These are phyloP conservation scores for Alternaria hordeiaustralica DNA, from an alignment of 2,329 filamentous ascomycete genomes.

Conservation along the genomic window DNA sequence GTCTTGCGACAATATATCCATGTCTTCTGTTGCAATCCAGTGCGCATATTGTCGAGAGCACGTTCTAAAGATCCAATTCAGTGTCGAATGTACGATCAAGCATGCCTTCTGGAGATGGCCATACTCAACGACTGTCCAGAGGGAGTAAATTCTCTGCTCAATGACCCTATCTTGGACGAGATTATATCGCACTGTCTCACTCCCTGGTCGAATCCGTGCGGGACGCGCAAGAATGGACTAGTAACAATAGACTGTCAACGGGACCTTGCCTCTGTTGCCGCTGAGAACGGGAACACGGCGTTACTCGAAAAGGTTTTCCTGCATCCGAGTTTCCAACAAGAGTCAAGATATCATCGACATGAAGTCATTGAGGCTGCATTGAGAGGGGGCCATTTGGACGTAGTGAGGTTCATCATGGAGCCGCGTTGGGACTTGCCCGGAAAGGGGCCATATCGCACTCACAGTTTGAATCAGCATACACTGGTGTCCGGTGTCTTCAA, in stretches of 20 bases:
- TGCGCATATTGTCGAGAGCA: not conserved
- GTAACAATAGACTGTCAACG: not conserved
- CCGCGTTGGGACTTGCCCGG: not conserved
- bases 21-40: not conserved
- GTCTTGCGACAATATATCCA: not conserved
- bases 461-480: not conserved
- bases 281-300: not conserved
- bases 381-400: not conserved
- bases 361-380: not conserved
- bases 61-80: not conserved
- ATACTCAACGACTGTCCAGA: not conserved
- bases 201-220: not conserved
- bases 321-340: not conserved
- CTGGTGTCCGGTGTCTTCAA: not conserved
- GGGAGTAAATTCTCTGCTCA: not conserved
- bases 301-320: not conserved
- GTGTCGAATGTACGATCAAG: not conserved
- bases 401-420: not conserved
- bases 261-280: not conserved
- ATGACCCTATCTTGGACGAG: not conserved
- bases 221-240: not conserved
- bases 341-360: too few relatives aligned
- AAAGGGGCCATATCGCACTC: not conserved
- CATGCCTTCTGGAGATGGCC: not conserved
- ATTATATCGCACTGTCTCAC: not conserved